phyloP scores from a whole-genome alignment of 805 yeast species.

The Candida odintsovae region DNA sequence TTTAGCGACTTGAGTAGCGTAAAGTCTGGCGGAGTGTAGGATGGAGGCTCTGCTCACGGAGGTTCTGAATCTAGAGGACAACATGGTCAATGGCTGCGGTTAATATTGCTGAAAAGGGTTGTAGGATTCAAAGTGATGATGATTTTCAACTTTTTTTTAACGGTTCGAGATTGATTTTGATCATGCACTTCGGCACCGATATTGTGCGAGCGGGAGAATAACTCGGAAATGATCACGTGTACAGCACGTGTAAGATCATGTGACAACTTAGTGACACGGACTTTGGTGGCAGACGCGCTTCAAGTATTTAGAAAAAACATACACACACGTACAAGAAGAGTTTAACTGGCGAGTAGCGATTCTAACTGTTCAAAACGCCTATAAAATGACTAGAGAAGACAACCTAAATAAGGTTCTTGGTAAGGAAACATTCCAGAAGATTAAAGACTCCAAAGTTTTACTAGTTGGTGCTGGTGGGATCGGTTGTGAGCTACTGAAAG shows the following conservation, averaged over 20 bases:
- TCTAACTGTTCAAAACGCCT: too few relatives aligned
- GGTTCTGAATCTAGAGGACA: constrained; percentile 83
- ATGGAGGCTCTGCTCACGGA: constrained; percentile 5
- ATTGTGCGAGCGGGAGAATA: background rate
- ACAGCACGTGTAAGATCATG: background rate
- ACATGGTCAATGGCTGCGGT: constrained; percentile 44
- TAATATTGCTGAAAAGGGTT: background rate
- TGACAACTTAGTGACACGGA: too few relatives aligned
- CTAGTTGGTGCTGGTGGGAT: constrained; percentile 97
- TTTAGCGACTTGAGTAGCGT: constrained; percentile 52
- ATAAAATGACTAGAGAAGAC: constrained; percentile 12
- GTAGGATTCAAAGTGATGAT: background rate
- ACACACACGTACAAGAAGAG: too few relatives aligned
- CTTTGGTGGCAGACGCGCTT: too few relatives aligned
- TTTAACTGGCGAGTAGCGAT: too few relatives aligned
- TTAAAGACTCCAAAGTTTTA: constrained; percentile 46
- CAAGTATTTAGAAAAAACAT: too few relatives aligned
- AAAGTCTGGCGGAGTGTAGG: constrained; percentile 17
- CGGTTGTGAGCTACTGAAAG: constrained; percentile 86
- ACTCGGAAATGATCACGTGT: constrained; percentile 5
- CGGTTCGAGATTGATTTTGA: background rate
- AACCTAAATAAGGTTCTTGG: constrained; percentile 16
- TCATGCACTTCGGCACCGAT: constrained; percentile 7
- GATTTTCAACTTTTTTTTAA: constrained; percentile 2
- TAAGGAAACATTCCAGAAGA: constrained; percentile 4